Percentiles rank a stretch among this genome's conserved stretches.
phyloP scores from a whole-genome alignment of 306 rosid species.

The Prunus mongolica region DNA sequence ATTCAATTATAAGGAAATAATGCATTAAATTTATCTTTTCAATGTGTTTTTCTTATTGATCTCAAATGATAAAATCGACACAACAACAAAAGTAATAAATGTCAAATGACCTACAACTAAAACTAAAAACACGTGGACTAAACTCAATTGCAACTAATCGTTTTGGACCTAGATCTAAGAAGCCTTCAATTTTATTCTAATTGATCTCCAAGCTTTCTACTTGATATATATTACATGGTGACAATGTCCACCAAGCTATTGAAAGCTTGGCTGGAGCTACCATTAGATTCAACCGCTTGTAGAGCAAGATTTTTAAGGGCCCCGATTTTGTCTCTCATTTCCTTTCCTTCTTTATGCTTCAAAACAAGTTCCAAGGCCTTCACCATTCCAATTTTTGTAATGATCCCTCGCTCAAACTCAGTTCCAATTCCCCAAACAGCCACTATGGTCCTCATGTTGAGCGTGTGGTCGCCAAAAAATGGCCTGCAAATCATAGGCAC shows the following conservation, averaged over 20 bases:
- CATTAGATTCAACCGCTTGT: slow-evolving; percentile 26
- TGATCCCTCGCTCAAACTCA: slow-evolving; percentile 34
- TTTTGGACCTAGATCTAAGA: too few relatives aligned
- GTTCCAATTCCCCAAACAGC: slow-evolving; percentile 46
- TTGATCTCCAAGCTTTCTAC: too few relatives aligned
- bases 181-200: too few relatives aligned
- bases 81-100: too few relatives aligned
- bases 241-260: slow-evolving; percentile 26
- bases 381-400: slow-evolving; percentile 26
- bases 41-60: too few relatives aligned
- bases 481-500: slow-evolving; percentile 70
- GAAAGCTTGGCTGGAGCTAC: slow-evolving; percentile 44
- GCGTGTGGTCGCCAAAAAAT: slow-evolving; percentile 50
- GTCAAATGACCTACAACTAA: too few relatives aligned
- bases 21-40: too few relatives aligned
- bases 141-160: too few relatives aligned
- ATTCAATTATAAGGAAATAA: too few relatives aligned
- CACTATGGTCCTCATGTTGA: slow-evolving; percentile 39
- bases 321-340: slow-evolving; percentile 35
- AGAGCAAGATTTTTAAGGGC: slow-evolving; percentile 25
- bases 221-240: background rate
- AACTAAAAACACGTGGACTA: accelerated
- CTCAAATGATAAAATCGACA: too few relatives aligned
- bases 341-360: slow-evolving; percentile 29
- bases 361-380: slow-evolving; percentile 27